phyloP scores from a whole-genome alignment of 805 yeast genomes.

The Lachancea kluyveri region DNA sequence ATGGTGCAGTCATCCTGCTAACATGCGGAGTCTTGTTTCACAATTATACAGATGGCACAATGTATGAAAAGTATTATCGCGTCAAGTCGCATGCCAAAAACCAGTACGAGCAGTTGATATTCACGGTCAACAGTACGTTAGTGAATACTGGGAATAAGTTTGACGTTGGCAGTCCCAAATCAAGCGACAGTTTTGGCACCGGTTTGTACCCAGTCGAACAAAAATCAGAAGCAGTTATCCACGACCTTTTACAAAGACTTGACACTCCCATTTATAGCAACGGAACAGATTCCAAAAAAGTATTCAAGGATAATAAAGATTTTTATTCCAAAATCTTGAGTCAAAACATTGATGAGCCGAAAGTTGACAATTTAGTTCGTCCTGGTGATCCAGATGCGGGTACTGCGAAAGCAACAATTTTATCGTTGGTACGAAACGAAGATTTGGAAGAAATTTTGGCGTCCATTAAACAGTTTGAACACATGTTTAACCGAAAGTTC shows the following conservation, averaged over 20 bases:
- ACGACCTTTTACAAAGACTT: conserved; percentile 10
- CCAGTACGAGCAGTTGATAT: too few relatives aligned
- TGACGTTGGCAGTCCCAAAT: too few relatives aligned
- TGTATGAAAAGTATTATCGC: too few relatives aligned
- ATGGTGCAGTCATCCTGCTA: too few relatives aligned
- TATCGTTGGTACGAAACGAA: conserved; percentile 57
- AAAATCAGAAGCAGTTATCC: conserved; percentile 1
- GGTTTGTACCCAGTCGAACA: background rate
- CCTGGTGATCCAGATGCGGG: conserved; percentile 21
- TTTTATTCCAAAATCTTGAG: conserved; percentile 34
- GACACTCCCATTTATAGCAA: conserved; percentile 19
- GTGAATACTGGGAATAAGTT: too few relatives aligned
- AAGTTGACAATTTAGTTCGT: conserved; percentile 31
- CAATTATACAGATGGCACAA: too few relatives aligned
- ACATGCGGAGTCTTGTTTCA: too few relatives aligned
- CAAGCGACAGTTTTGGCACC: too few relatives aligned
- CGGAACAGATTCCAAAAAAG: conserved; percentile 9
- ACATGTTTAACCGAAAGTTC: conserved; percentile 59
- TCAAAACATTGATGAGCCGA: conserved; percentile 43
- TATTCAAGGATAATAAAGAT: conserved; percentile 30
- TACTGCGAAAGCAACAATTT: conserved; percentile 68
- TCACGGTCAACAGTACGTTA: too few relatives aligned
- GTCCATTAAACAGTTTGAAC: conserved; percentile 58
- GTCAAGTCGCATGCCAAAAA: too few relatives aligned
- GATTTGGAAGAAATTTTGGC: conserved; percentile 45